phyloP scores from a whole-genome alignment of 2,329 filamentous ascomycete genomes.

The Pleoardoris graminearum region DNA sequence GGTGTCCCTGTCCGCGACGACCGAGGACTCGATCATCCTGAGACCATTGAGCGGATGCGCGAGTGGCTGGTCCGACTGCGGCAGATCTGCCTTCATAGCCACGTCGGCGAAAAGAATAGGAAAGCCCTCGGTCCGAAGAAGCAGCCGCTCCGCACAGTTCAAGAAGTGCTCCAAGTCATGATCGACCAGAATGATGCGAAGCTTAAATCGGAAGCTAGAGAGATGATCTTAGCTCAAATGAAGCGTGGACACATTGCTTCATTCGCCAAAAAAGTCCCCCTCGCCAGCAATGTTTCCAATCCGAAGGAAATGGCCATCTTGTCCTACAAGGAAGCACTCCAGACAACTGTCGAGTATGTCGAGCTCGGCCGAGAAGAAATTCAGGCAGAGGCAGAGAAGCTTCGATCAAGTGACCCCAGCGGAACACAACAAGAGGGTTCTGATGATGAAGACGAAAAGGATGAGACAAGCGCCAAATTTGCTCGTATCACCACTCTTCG shows the following conservation, averaged over 20 bases:
- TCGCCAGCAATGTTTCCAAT: slow-evolving; percentile 60
- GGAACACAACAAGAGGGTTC: slow-evolving; percentile 36
- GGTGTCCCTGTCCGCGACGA: slow-evolving; percentile 64
- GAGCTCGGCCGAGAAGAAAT: slow-evolving; percentile 67
- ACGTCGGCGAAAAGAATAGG: slow-evolving; percentile 71
- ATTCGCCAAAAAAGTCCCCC: slow-evolving; percentile 70
- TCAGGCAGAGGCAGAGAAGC: slow-evolving; percentile 52
- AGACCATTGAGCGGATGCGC: slow-evolving; percentile 71
- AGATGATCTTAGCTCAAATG: slow-evolving; percentile 65
- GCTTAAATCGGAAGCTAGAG: slow-evolving; percentile 70
- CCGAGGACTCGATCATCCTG: slow-evolving; percentile 66
- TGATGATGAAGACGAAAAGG: slow-evolving; percentile 35
- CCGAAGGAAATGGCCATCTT: slow-evolving; percentile 66
- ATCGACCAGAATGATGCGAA: slow-evolving; percentile 76
- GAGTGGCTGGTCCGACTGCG: slow-evolving; percentile 76
- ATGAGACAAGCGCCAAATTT: slow-evolving; percentile 44
- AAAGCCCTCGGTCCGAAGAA: slow-evolving; percentile 63
- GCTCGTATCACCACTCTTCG: slow-evolving; percentile 61
- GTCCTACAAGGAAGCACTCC: slow-evolving; percentile 64
- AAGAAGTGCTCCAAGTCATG: slow-evolving; percentile 88
- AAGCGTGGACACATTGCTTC: slow-evolving; percentile 77
- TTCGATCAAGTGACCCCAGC: slow-evolving; percentile 19
- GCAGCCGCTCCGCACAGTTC: slow-evolving; percentile 75
- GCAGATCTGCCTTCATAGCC: slow-evolving; percentile 83
- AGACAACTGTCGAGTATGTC: slow-evolving; percentile 55